Percentiles rank a stretch among this genome's conserved stretches.
phyloP scores from a whole-genome alignment of 1,139 yeast genomes.

The Williopsis jadinii region DNA sequence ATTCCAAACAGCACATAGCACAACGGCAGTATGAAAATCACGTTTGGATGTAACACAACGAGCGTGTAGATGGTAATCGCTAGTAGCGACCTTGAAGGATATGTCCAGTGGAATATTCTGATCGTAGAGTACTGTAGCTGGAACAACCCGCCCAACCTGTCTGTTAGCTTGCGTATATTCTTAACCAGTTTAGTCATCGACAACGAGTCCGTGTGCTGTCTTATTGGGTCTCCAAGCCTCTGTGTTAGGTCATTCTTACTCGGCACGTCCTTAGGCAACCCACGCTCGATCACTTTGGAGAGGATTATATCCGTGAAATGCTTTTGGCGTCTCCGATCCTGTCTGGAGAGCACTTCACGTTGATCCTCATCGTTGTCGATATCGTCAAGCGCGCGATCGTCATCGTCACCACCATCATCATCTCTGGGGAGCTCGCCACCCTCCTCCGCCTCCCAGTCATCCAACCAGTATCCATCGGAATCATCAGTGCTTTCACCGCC shows the following conservation, averaged over 20 bases:
- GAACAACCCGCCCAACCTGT: slow-evolving; percentile 46
- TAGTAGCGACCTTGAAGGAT: slow-evolving; percentile 51
- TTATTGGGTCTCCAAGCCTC: slow-evolving; percentile 38
- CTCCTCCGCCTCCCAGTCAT: slow-evolving; percentile 6
- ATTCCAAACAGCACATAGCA: slow-evolving; percentile 48
- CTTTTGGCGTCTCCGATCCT: slow-evolving; percentile 4
- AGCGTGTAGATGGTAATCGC: slow-evolving; percentile 47
- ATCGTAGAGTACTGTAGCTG: slow-evolving; percentile 48
- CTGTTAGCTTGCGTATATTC: slow-evolving; percentile 46
- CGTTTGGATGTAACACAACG: slow-evolving; percentile 63
- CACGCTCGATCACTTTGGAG: slow-evolving; percentile 42
- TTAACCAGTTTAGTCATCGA: slow-evolving; percentile 42
- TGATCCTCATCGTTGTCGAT: slow-evolving; percentile 2
- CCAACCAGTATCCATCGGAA: slow-evolving; percentile 1
- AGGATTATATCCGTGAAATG: slow-evolving; percentile 56
- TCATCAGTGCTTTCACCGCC: not conserved
- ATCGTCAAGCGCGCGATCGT: too few relatives aligned
- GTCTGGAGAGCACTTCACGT: not conserved
- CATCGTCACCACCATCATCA: too few relatives aligned
- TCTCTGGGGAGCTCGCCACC: not conserved
- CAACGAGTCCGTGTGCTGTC: slow-evolving; percentile 39
- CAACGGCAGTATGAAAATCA: slow-evolving; percentile 60
- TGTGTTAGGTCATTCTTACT: slow-evolving; percentile 39
- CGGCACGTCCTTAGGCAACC: slow-evolving; percentile 40
- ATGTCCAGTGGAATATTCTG: slow-evolving; percentile 55